Evolutionary conservation across 106 monocot genomes (phyloP).

Genomic region (Apostasia shenzhenica): DNA sequence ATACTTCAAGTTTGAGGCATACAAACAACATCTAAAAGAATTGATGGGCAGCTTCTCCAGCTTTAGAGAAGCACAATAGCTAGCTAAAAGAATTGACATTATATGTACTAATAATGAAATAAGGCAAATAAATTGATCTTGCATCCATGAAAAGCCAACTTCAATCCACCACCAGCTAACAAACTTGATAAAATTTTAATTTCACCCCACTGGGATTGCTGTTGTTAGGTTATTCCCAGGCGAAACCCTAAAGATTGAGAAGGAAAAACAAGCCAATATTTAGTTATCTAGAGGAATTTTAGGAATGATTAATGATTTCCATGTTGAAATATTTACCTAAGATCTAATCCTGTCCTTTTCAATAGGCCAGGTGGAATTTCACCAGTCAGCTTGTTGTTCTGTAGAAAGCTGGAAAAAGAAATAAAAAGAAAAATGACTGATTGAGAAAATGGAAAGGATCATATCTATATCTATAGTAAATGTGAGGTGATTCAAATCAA

Average conservation of each 20-base stretch:
- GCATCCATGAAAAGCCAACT: too few species aligned
- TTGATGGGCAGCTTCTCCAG: too few species aligned
- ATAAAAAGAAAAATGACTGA: not conserved
- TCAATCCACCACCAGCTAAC: too few species aligned
- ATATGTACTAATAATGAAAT: too few species aligned
- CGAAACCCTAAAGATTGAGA: conserved; percentile 14
- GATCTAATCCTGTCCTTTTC: conserved; percentile 20
- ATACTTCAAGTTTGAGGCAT: too few species aligned
- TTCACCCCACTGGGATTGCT: not conserved
- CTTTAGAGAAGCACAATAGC: too few species aligned
- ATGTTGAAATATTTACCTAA: conserved; percentile 21
- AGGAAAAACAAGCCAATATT: conserved; percentile 7
- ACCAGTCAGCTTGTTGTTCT: conserved; percentile 42
- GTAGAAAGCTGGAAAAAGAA: conserved; percentile 33
- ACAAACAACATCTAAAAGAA: too few species aligned
- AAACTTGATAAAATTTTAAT: not conserved
- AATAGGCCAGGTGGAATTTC: conserved; percentile 23
- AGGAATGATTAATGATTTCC: not conserved
- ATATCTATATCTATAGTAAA: not conserved
- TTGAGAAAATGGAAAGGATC: not conserved
- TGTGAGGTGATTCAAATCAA: too few species aligned
- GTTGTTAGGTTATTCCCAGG: conserved; percentile 38
- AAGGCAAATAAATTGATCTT: too few species aligned
- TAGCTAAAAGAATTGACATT: too few species aligned
- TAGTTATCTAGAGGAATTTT: not conserved